phyloP scores from a whole-genome alignment of 495 filamentous ascomycete species.

The Neurospora sp. region DNA sequence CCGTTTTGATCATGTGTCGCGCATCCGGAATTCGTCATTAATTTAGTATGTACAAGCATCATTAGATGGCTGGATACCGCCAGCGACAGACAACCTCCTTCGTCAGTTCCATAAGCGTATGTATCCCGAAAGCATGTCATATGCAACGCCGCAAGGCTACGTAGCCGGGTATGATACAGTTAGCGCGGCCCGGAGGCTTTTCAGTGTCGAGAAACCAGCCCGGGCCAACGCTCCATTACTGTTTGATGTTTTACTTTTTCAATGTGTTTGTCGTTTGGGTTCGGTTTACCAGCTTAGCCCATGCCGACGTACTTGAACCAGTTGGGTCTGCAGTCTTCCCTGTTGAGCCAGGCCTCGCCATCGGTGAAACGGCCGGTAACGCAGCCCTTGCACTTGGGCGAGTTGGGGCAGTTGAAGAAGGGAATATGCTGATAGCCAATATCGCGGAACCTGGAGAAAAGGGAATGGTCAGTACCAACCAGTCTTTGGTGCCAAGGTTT shows the following conservation, averaged over 20 bases:
- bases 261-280: neutral
- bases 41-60: slow-evolving; percentile 3
- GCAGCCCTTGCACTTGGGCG: slow-evolving; percentile 87
- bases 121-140: neutral
- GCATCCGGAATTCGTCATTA: slow-evolving; percentile 3
- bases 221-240: neutral
- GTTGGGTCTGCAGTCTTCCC: slow-evolving; percentile 90
- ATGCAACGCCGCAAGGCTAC: neutral
- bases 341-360: slow-evolving; percentile 70
- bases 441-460: slow-evolving; percentile 76
- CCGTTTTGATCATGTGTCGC: neutral
- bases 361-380: slow-evolving; percentile 76
- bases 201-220: neutral
- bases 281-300: slow-evolving; percentile 35
- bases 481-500: neutral
- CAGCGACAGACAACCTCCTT: slow-evolving; percentile 7
- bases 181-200: neutral
- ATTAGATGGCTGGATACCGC: neutral
- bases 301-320: slow-evolving; percentile 94
- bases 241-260: neutral
- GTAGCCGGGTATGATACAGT: neutral
- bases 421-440: slow-evolving; percentile 98
- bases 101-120: slow-evolving; percentile 4
- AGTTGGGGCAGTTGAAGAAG: slow-evolving; percentile 97
- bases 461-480: neutral